Percentiles rank a stretch among this genome's conserved stretches.
Conservation (phyloP, 768 basidiomycete genomes). For the Amanita brunnescens region DNA sequence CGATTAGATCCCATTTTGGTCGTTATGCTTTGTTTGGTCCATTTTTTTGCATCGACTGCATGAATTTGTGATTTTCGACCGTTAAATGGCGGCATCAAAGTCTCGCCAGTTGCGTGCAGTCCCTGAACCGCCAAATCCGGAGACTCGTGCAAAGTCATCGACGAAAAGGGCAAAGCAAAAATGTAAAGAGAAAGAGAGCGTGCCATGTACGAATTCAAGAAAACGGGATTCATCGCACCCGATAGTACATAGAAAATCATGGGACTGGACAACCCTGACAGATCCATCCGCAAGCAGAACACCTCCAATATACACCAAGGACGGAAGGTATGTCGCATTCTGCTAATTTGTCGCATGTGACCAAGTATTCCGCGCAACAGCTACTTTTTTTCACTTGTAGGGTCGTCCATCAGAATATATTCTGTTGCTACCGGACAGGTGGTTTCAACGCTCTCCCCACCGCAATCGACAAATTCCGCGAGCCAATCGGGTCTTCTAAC, state of each 20-base stretch:
- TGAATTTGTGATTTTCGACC: constrained; percentile 9
- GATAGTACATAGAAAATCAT: constrained; percentile 14
- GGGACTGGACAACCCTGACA: constrained; percentile 68
- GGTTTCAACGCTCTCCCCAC: constrained; percentile 72
- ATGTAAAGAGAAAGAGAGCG: constrained; percentile 39
- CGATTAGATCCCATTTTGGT: constrained; percentile 1
- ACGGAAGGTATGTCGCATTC: constrained; percentile 44
- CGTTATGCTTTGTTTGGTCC: constrained; percentile 25
- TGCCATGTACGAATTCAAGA: constrained; percentile 11
- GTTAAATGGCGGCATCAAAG: constrained; percentile 35
- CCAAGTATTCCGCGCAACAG: constrained; percentile 26
- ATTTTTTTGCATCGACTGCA: constrained; percentile 23
- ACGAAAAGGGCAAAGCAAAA: constrained; percentile 17
- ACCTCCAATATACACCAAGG: constrained; percentile 78
- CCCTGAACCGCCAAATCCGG: constrained; percentile 22
- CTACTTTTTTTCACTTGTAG: constrained; percentile 84
- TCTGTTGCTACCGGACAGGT: constrained; percentile 71
- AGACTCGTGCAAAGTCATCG: constrained; percentile 9
- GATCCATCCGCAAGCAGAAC: constrained; percentile 55
- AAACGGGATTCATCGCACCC: not conserved
- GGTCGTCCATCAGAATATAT: constrained; percentile 78
- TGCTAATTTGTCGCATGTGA: constrained; percentile 9
- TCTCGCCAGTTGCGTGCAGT: constrained; percentile 28
- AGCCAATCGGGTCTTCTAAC: constrained; percentile 51
- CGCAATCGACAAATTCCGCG: constrained; percentile 25